Evolutionary conservation across 306 rosid genomes (phyloP).

Genomic region (Cicer pinnatifidum): DNA sequence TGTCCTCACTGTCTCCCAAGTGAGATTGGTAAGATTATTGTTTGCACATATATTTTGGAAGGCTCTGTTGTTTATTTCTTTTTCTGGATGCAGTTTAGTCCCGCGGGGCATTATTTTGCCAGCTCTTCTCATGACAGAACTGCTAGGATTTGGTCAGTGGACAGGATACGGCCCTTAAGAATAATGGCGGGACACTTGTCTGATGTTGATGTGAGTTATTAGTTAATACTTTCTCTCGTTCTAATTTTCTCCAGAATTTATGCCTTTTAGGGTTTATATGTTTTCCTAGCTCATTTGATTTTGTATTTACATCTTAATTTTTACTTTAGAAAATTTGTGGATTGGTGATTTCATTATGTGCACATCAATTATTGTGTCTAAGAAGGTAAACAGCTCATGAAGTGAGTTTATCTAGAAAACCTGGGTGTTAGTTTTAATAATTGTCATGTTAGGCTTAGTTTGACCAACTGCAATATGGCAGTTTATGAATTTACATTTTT

Average conservation of each 20-base stretch:
- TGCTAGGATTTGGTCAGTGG: constrained; percentile 96
- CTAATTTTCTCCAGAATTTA: constrained; percentile 20
- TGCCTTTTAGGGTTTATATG: background rate
- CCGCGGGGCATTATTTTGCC: constrained; percentile 94
- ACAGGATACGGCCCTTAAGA: constrained; percentile 89
- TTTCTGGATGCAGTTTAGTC: constrained; percentile 81
- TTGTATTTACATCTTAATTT: background rate
- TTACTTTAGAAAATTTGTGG: constrained; percentile 28
- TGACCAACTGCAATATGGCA: background rate
- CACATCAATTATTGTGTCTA: background rate
- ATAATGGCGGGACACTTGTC: constrained; percentile 98
- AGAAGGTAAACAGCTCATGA: background rate
- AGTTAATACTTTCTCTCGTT: constrained; percentile 23
- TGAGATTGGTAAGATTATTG: background rate
- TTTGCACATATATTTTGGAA: constrained; percentile 24
- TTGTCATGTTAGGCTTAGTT: background rate
- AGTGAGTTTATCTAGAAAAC: background rate
- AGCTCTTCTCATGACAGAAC: constrained; percentile 97
- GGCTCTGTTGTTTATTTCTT: constrained; percentile 27
- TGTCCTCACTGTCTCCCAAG: background rate
- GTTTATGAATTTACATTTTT: background rate
- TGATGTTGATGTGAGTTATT: constrained; percentile 88
- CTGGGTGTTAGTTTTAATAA: background rate
- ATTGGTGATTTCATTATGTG: constrained; percentile 15
- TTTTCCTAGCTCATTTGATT: constrained; percentile 9